Evolutionary conservation across 495 filamentous ascomycete genomes (phyloP).

Genomic region (Lentithecium fluviatile): DNA sequence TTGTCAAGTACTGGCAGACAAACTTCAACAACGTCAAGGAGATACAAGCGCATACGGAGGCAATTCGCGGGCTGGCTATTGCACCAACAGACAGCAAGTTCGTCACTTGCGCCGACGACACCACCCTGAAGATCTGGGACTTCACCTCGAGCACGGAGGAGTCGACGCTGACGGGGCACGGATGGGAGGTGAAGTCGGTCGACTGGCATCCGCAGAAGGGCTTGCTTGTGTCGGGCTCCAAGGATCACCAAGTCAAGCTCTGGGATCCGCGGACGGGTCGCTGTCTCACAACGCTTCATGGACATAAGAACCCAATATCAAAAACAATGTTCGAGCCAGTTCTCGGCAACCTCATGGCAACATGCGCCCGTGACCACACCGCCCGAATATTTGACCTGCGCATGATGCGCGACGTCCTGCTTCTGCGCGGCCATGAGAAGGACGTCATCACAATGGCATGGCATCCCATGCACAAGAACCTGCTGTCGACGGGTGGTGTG

Average conservation of each 20-base stretch:
- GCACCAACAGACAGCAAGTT: slow-evolving; percentile 92
- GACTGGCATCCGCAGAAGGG: slow-evolving; percentile 98
- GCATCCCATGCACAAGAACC: slow-evolving; percentile 85
- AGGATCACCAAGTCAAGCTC: slow-evolving; percentile 94
- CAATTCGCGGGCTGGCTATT: slow-evolving; percentile 89
- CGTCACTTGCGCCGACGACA: slow-evolving; percentile 92
- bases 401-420: slow-evolving; percentile 96
- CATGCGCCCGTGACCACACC: slow-evolving; percentile 87
- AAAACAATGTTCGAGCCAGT: slow-evolving; percentile 82
- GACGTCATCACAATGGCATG: slow-evolving; percentile 88
- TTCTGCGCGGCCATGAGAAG: slow-evolving; percentile 90
- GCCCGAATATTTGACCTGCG: slow-evolving; percentile 90
- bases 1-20: slow-evolving; percentile 98
- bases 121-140: slow-evolving; percentile 90
- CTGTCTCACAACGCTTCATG: slow-evolving; percentile 89
- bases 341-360: slow-evolving; percentile 80
- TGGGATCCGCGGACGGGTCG: slow-evolving; percentile 92
- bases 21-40: slow-evolving; percentile 99
- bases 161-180: slow-evolving; percentile 78
- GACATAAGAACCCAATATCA: slow-evolving; percentile 95
- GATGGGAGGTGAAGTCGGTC: slow-evolving; percentile 93
- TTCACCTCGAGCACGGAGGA: slow-evolving; percentile 85
- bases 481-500: slow-evolving; percentile 86
- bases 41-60: slow-evolving; percentile 84
- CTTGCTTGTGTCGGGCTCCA: slow-evolving; percentile 90